Base-by-base conservation (phyloP, 495 filamentous ascomycete genomes). In the Neurospora sublineolata region DNA sequence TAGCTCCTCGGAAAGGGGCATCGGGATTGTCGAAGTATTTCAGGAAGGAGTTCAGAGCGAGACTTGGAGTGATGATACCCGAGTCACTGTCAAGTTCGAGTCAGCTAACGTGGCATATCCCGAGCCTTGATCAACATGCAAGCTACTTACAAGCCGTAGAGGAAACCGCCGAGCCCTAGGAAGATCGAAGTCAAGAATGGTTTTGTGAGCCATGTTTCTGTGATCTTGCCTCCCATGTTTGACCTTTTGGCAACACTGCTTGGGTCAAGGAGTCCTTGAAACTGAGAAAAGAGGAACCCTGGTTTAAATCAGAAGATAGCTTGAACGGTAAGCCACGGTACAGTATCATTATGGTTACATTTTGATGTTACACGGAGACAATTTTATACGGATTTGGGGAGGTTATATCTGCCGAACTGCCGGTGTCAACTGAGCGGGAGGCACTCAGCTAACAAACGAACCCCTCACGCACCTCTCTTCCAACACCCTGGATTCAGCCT, bases 31-130 rank as follows among this genome's bases (percentile, higher is more conserved):
- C 68, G 33, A 86, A 87, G 71, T 80, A 81, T 7, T 67, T 70
- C 38, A 82, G 42, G 70, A 87, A 87, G 0, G 81, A 79, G 64
- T 77, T 73, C 52, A 85, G 79, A 18, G 80, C 82, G 30, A 87
- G 79, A 70, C 74, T 80, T n/a, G 80, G 80, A 0, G 80, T 81
- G 72, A 81, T 87, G 74, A 82, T 82, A 16, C 80, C 80, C 72
- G 78, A 80, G 71, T 82, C 80, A 68, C 78, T 81, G 58, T 60
- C 23, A 20, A 39, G 27, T 42, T 38, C 8, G 30, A 18, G 74
- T 74, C 69, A 72, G 27, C 23, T n/a, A 30, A 58, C 20, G 10
- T 30, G 20, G 44, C n/a, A 20, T 38, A 33, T 40, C 39, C 37
- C 8, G 23, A 27, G 4, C 33, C 20, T 41, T 40, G 33, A 18